These are phyloP conservation scores for Podosphaera aphanis DNA, from an alignment of 2,329 filamentous ascomycete genomes.

Conservation along the genomic window DNA sequence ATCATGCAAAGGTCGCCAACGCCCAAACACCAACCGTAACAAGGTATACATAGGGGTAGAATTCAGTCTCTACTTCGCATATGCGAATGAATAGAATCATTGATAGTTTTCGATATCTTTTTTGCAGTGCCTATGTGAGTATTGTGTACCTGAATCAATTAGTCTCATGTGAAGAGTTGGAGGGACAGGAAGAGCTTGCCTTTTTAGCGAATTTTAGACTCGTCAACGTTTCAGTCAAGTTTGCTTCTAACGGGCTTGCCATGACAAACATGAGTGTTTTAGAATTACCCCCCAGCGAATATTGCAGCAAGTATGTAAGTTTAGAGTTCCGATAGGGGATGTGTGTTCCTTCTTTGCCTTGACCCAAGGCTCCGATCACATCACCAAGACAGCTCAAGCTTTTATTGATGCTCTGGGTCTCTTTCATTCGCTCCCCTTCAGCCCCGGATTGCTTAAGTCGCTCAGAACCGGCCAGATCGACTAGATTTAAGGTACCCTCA, in stretches of 20 bases:
- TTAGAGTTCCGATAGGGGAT: conserved; percentile 93
- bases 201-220: conserved; percentile 96
- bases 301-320: conserved; percentile 85
- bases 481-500: conserved; percentile 83
- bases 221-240: conserved; percentile 78
- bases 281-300: conserved; percentile 79
- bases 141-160: conserved; percentile 41
- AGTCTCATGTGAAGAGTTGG: conserved; percentile 6
- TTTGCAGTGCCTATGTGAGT: conserved; percentile 82
- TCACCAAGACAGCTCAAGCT: conserved; percentile 78
- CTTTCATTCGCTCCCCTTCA: conserved; percentile 67
- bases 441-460: conserved; percentile 68
- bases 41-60: too few relatives aligned
- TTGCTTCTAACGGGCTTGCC: conserved; percentile 76
- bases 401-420: conserved; percentile 96
- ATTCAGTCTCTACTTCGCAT: background rate
- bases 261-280: conserved; percentile 99
- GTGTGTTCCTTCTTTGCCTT: conserved; percentile 50
- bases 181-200: conserved; percentile 25
- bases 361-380: conserved; percentile 80
- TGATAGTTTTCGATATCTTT: conserved; percentile 35
- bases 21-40: too few relatives aligned
- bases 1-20: too few relatives aligned
- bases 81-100: background rate
- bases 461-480: conserved; percentile 86